Base-by-base conservation (phyloP, 164 flowering plant species). In the Akebia trifoliata region DNA sequence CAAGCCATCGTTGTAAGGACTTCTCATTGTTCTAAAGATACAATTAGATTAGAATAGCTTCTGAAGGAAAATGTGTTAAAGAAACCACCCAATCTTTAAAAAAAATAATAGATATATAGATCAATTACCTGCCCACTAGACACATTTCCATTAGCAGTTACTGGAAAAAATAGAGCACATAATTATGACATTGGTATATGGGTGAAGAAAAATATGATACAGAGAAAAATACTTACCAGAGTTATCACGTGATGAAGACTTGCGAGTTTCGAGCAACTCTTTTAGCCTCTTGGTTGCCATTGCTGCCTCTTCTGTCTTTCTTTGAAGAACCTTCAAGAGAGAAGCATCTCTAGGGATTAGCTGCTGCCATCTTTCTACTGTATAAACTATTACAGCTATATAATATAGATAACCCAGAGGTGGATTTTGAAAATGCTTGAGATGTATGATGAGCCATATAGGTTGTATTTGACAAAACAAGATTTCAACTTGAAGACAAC, bases 221-320 rank as follows among this genome's bases (percentile, higher is more conserved):
- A 25, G 29, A 62, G 14, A 53, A 42, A 21, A 60, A 57, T 50
- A 39, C 34, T 46, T 66, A 90, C 99, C 94, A 59, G 85, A 69
- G 71, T 54, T 72, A 31, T 94, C 99, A 50, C 99, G 93, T 14
- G 75, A 63, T 66, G 92, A 76, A 65, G 83, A 77, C 68, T 90
- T 94, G 21, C 97, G 96, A 57, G 95, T 83, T 78, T 90, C 99
- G 12, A 90, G 81, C 81, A 94, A 71, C 59, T 94, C 99, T 67
- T 90, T 94, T 46, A 94, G 71, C 72, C 99, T 82, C 77, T 88
- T 90, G 70, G 99, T 90, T 62, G 97, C 99, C 92, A 90, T 81
- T 65, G 99, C 97, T 73, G 99, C 99, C 67, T 94, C 97, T 73
- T 90, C 97, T 24, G 99, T 87, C 74, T 94, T 94, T 66, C 97